Evolutionary conservation across 352 stramenopile genomes (phyloP), one percentile per base, ranked within the genome.

Genomic region (Plasmopara muralis): DNA sequence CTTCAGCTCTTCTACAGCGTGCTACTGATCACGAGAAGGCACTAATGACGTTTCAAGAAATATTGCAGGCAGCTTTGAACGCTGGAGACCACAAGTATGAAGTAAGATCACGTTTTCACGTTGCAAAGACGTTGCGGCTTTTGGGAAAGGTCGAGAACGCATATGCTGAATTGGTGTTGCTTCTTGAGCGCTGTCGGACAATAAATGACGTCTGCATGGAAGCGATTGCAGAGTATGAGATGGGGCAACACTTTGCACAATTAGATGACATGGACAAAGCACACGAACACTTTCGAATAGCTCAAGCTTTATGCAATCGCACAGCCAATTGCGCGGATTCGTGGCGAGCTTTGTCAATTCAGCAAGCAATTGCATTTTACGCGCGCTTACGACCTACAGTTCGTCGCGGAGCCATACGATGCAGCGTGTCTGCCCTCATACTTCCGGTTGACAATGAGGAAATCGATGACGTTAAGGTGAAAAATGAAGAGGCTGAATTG

Each of bases 331-430:
- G 64, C 9, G 47, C 44, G 0, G 50, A 55, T 9, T 62, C 60
- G 28, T 82, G 71, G 76, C 62, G 73, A 0, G 28, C 38, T 6
- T 57, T 56, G 0, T 83, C 76, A 0, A 61, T 86, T 18, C 62
- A 80, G 46, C 61, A 72, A 6, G 75, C 75, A 0, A 80, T 86
- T 28, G 68, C 30, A 14, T 84, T 86, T 51, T 86, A 86, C 55
- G 54, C 63, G 1, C 62, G 56, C 14, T 47, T 86, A 47, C 52
- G 50, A 18, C 59, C 60, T 2, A 46, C 47, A 5, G 50, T 54
- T 14, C 73, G 70, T 34, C 62, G 62, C 15, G 64, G 62, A 18
- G 60, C 64, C 42, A 67, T 60, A 50, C 60, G 37, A 59, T 80
- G 47, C 30, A 64, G 56, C 43, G 38, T 65, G 7, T 58, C 60